Percentiles rank a stretch among this genome's conserved stretches.
phyloP scores from a whole-genome alignment of 257 asterid species.

The Fraxinus quadrangulata region DNA sequence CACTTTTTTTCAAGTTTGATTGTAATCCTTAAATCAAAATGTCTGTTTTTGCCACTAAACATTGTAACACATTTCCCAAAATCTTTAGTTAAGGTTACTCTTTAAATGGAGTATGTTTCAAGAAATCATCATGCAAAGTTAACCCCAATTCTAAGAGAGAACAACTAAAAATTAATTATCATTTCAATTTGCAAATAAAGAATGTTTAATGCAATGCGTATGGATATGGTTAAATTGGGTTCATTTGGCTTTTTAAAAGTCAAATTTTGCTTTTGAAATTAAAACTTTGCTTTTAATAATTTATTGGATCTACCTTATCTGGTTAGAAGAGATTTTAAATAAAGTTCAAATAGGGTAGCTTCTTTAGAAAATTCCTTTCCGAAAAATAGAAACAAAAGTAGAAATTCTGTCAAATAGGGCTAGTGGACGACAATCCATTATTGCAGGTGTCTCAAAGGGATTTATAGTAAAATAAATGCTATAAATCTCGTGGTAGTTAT shows the following conservation, averaged over 20 bases:
- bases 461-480: too few species aligned
- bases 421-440: not conserved
- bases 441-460: not conserved
- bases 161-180: not conserved
- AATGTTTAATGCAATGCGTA: not conserved
- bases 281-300: too few species aligned
- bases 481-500: not conserved
- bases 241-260: too few species aligned
- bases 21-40: too few species aligned
- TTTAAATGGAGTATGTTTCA: not conserved
- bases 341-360: too few species aligned
- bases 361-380: too few species aligned
- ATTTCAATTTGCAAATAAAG: not conserved
- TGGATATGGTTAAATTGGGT: not conserved
- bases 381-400: too few species aligned
- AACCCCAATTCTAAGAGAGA: not conserved
- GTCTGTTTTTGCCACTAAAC: not conserved
- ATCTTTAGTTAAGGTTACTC: not conserved
- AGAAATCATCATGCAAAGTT: not conserved
- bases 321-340: too few species aligned
- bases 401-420: too few species aligned
- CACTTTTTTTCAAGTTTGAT: too few species aligned
- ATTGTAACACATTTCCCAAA: not conserved
- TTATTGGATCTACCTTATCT: too few species aligned
- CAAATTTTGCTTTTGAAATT: too few species aligned